Evolutionary conservation across 2,329 filamentous ascomycete genomes (phyloP).

Genomic region (Verticillium longisporum): DNA sequence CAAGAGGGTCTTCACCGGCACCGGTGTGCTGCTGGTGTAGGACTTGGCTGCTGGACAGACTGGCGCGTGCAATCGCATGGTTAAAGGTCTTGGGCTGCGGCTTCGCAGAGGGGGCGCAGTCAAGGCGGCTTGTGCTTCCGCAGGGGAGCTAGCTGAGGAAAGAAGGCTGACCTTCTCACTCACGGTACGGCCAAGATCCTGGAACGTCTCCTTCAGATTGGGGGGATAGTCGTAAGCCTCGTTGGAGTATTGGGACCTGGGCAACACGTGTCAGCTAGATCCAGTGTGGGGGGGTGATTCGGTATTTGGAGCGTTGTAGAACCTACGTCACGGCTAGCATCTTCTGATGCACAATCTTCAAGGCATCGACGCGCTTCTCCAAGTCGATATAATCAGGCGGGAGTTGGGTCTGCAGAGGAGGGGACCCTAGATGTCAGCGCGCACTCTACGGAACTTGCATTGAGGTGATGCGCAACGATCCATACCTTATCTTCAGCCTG

Average conservation of each 20-base stretch:
- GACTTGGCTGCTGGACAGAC: constrained; percentile 77
- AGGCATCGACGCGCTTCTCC: constrained; percentile 95
- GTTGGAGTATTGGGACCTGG: constrained; percentile 85
- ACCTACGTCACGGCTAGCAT: constrained; percentile 92
- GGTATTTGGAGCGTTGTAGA: neutral
- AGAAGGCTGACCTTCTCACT: constrained; percentile 90
- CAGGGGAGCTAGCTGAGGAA: constrained; percentile 75
- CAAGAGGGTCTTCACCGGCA: constrained; percentile 77
- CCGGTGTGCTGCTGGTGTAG: constrained; percentile 79
- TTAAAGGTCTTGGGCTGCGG: constrained; percentile 98
- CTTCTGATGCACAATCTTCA: constrained; percentile 96
- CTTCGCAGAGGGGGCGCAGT: constrained; percentile 86
- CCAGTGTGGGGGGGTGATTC: too few species aligned
- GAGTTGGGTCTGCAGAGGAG: constrained; percentile 68
- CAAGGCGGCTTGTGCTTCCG: constrained; percentile 90
- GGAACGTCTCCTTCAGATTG: constrained; percentile 97
- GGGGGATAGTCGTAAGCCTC: constrained; percentile 89
- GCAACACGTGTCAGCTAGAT: constrained; percentile 13
- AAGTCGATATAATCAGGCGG: constrained; percentile 97
- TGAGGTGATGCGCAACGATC: neutral
- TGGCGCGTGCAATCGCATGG: constrained; percentile 89
- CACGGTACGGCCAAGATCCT: constrained; percentile 91
- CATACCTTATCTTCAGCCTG: constrained; percentile 86
- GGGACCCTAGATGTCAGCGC: neutral
- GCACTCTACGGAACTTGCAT: constrained; percentile 2